phyloP scores from a whole-genome alignment of 345 rosid species.

The Erodium maritimum region DNA sequence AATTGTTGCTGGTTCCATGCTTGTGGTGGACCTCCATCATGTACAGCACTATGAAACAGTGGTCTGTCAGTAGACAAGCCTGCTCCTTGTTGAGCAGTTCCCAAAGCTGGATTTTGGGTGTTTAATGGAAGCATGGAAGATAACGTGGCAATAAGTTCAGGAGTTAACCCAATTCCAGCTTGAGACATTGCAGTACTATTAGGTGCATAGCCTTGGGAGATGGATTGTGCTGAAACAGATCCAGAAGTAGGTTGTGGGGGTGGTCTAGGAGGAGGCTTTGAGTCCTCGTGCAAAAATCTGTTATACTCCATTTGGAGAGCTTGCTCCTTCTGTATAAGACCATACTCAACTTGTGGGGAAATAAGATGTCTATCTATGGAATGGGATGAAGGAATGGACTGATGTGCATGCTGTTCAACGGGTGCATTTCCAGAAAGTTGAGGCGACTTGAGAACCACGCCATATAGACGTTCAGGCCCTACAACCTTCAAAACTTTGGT shows the following conservation, averaged over 20 bases:
- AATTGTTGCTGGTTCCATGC: constrained; percentile 37
- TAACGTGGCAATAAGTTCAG: constrained; percentile 73
- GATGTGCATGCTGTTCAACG: constrained; percentile 23
- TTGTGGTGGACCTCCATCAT: constrained; percentile 30
- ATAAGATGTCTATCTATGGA: constrained; percentile 25
- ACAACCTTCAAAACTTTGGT: constrained; percentile 59
- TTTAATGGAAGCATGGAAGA: constrained; percentile 52
- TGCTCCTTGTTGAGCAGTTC: constrained; percentile 28
- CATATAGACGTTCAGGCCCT: constrained; percentile 89
- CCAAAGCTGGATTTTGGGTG: constrained; percentile 31
- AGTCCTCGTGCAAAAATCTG: constrained; percentile 35
- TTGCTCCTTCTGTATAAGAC: constrained; percentile 28
- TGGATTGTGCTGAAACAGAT: constrained; percentile 19
- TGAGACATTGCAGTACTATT: constrained; percentile 29
- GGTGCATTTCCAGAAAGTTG: constrained; percentile 30
- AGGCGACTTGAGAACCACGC: constrained; percentile 80
- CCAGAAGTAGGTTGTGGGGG: constrained; percentile 22
- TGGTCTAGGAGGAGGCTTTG: constrained; percentile 29
- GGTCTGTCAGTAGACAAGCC: constrained; percentile 20
- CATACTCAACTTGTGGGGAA: constrained; percentile 26
- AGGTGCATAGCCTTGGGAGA: constrained; percentile 23
- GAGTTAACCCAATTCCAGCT: constrained; percentile 56
- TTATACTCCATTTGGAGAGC: constrained; percentile 25
- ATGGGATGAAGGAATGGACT: constrained; percentile 25
- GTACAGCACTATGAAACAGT: constrained; percentile 24